phyloP scores from a whole-genome alignment of 1,139 yeast species.

The Candida pseudoviswanathii region DNA sequence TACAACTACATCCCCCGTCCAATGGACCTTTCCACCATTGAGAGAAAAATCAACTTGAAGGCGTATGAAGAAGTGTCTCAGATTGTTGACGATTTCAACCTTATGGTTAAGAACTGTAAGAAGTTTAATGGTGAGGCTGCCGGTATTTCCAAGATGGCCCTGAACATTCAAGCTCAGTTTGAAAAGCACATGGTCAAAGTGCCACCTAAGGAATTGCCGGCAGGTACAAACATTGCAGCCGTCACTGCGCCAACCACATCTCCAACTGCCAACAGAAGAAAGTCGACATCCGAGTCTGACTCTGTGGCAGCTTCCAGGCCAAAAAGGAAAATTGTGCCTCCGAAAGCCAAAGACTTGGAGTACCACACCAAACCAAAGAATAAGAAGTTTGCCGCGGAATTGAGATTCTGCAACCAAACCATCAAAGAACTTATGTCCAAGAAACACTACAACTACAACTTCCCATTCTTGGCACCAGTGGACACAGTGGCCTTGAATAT shows the following conservation, averaged over 20 bases:
- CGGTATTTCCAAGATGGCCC: conserved; percentile 87
- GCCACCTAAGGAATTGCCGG: conserved; percentile 75
- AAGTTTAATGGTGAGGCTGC: conserved; percentile 85
- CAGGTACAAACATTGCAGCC: conserved; percentile 53
- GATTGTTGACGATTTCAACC: conserved; percentile 76
- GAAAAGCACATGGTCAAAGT: conserved; percentile 91
- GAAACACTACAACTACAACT: conserved; percentile 81
- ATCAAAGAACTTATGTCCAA: conserved; percentile 81
- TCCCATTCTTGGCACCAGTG: conserved; percentile 91
- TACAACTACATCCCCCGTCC: conserved; percentile 83
- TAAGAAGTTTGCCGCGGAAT: conserved; percentile 88
- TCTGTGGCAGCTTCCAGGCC: conserved; percentile 67
- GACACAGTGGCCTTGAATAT: conserved; percentile 93
- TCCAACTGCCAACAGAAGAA: conserved; percentile 45
- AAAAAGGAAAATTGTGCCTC: conserved; percentile 95
- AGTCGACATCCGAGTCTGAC: conserved; percentile 33
- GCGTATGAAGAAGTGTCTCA: conserved; percentile 74
- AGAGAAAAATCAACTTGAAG: conserved; percentile 66
- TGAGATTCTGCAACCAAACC: conserved; percentile 81
- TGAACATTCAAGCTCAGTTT: conserved; percentile 85
- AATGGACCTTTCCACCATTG: conserved; percentile 93
- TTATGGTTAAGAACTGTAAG: conserved; percentile 81
- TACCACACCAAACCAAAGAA: conserved; percentile 89
- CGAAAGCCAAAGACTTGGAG: conserved; percentile 90
- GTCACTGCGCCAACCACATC: conserved; percentile 37